These are phyloP conservation scores for Quercus lobata DNA, from an alignment of 331 rosid genomes.

Conservation along the genomic window DNA sequence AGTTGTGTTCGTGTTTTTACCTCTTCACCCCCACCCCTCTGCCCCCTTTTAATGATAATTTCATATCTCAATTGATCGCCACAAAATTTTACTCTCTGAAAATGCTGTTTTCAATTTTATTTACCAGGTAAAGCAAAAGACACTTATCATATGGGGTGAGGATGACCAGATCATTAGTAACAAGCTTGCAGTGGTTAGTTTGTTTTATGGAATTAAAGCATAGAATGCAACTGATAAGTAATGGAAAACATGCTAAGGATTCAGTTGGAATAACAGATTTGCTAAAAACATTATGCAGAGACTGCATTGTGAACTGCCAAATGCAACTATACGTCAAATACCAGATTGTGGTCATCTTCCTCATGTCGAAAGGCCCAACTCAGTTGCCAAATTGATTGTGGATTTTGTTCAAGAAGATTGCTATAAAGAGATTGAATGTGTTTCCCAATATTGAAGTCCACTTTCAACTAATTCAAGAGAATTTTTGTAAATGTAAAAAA, in stretches of 20 bases:
- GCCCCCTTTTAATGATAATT: neutral
- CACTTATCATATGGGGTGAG: conserved; percentile 96
- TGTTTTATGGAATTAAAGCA: neutral
- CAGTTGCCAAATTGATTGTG: conserved; percentile 48
- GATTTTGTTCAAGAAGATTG: conserved; percentile 55
- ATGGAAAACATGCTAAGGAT: neutral
- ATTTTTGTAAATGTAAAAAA: neutral
- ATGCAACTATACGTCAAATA: conserved; percentile 66
- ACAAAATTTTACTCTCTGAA: neutral
- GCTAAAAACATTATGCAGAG: conserved; percentile 44
- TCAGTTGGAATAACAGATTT: neutral
- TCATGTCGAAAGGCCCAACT: conserved; percentile 70
- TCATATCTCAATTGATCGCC: neutral
- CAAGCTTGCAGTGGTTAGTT: conserved; percentile 85
- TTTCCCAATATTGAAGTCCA: conserved; percentile 24
- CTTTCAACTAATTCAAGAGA: neutral
- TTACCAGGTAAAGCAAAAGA: conserved; percentile 75
- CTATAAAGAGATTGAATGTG: conserved; percentile 25
- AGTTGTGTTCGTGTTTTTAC: neutral
- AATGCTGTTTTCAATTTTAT: conserved; percentile 8
- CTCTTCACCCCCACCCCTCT: too few relatives aligned
- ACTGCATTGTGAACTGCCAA: conserved; percentile 77
- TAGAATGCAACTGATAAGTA: neutral
- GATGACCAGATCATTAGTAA: conserved; percentile 72
- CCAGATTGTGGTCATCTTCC: conserved; percentile 88